Evolutionary conservation across 1,284 basidiomycete genomes (phyloP).

Genomic region (Polyporus tsugae): DNA sequence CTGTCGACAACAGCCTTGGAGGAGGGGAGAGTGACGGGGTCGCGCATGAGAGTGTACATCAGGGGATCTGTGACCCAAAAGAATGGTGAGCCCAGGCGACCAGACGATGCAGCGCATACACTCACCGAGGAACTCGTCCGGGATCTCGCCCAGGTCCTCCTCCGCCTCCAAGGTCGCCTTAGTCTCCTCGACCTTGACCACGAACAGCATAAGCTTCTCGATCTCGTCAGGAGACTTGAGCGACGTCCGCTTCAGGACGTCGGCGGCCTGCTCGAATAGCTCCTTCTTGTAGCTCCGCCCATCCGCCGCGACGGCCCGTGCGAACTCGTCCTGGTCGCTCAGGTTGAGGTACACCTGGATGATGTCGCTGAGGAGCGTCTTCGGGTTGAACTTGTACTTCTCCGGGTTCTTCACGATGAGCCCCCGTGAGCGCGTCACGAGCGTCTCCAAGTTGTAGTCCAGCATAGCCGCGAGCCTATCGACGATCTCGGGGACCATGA

Average conservation of each 20-base stretch:
- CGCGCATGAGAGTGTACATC: slow-evolving; percentile 95
- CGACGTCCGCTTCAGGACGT: slow-evolving; percentile 69
- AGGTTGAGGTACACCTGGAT: slow-evolving; percentile 94
- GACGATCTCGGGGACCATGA: slow-evolving; percentile 97
- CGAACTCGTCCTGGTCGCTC: slow-evolving; percentile 82
- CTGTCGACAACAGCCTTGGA: slow-evolving; percentile 87
- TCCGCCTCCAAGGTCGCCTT: slow-evolving; percentile 85
- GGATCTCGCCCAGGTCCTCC: slow-evolving; percentile 92
- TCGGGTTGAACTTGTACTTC: slow-evolving; percentile 91
- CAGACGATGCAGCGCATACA: background rate
- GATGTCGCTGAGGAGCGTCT: slow-evolving; percentile 85
- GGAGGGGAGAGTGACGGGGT: slow-evolving; percentile 92
- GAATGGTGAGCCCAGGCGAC: slow-evolving; percentile 21
- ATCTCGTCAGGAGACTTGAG: slow-evolving; percentile 89
- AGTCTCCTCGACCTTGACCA: slow-evolving; percentile 86
- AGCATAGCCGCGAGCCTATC: slow-evolving; percentile 96
- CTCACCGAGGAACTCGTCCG: slow-evolving; percentile 94
- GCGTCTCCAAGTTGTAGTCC: slow-evolving; percentile 91
- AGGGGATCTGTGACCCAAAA: slow-evolving; percentile 73
- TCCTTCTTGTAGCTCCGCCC: slow-evolving; percentile 91
- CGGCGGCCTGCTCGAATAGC: slow-evolving; percentile 85
- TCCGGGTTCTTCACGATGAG: slow-evolving; percentile 90
- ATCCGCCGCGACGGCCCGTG: slow-evolving; percentile 91
- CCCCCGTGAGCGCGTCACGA: slow-evolving; percentile 86
- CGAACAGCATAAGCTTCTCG: slow-evolving; percentile 75